Percentiles rank a stretch among this genome's conserved stretches.
These are phyloP conservation scores for Ochromonas danica DNA, from an alignment of 108 stramenopile genomes.

Conservation along the genomic window DNA sequence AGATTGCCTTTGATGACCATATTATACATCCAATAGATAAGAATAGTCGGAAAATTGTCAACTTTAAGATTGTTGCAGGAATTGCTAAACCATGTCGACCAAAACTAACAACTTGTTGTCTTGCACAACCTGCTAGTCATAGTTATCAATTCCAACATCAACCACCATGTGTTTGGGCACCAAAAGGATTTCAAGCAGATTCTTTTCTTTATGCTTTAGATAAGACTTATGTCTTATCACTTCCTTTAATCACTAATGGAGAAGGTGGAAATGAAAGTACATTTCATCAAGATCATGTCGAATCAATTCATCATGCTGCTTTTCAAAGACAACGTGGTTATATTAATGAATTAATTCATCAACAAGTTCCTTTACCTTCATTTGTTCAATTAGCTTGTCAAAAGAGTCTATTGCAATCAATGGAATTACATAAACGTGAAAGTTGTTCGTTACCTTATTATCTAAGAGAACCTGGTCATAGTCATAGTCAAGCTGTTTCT, in stretches of 20 bases:
- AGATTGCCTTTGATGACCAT: background rate
- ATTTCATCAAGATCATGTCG: slow-evolving; percentile 29
- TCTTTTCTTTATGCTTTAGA: background rate
- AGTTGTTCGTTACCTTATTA: background rate
- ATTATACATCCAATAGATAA: too few relatives aligned
- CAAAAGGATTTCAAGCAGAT: slow-evolving; percentile 20
- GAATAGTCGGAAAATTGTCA: too few relatives aligned
- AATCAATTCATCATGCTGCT: background rate
- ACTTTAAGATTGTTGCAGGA: background rate
- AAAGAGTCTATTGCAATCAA: background rate
- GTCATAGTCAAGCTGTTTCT: background rate
- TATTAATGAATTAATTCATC: slow-evolving; percentile 7
- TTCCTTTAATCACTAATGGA: slow-evolving; percentile 2
- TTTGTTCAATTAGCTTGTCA: background rate
- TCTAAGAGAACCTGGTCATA: background rate
- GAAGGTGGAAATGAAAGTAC: slow-evolving; percentile 24
- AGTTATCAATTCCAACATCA: background rate
- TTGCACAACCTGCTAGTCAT: too few relatives aligned
- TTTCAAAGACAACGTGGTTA: background rate
- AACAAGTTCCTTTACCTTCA: background rate
- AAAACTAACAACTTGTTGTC: background rate
- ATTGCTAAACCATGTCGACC: slow-evolving; percentile 4
- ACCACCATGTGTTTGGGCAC: background rate
- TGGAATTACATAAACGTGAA: background rate
- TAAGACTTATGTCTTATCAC: background rate